phyloP scores from a whole-genome alignment of 208 protist species.

The Leishmania braziliensis region DNA sequence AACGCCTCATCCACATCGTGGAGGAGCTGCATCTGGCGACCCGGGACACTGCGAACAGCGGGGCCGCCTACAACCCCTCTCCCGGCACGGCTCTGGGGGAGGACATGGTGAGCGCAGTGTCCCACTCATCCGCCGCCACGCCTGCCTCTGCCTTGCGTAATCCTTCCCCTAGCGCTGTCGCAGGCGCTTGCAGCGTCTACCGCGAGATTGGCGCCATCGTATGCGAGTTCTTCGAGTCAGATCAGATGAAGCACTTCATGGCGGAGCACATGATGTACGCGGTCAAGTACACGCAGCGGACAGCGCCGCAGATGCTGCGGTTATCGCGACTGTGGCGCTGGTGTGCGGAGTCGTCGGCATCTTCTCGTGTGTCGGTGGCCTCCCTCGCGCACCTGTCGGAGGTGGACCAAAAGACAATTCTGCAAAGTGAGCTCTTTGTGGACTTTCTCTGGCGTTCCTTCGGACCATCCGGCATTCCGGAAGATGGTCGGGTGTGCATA shows the following conservation, averaged over 20 bases:
- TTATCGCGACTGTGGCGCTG: constrained; percentile 59
- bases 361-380: neutral
- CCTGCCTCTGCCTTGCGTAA: constrained; percentile 13
- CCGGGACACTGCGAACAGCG: neutral
- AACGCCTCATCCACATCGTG: constrained; percentile 33
- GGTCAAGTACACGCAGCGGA: constrained; percentile 62
- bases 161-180: neutral
- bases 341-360: constrained; percentile 11
- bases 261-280: constrained; percentile 85
- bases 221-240: constrained; percentile 42
- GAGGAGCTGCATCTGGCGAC: constrained; percentile 34
- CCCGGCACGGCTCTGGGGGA: neutral
- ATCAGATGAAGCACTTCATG: constrained; percentile 61
- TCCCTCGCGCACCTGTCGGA: constrained; percentile 23
- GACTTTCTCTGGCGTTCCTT: constrained; percentile 63
- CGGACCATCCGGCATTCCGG: constrained; percentile 43
- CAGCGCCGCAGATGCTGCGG: constrained; percentile 55
- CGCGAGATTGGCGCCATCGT: constrained; percentile 39
- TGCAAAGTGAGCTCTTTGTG: constrained; percentile 45
- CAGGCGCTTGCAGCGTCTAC: constrained; percentile 19
- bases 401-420: constrained; percentile 26
- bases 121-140: constrained; percentile 1
- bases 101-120: too few species aligned
- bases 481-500: constrained; percentile 42
- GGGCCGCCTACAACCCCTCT: neutral